A percentile compares a stretch with the other conserved stretches of the same genome.
Conservation (phyloP, 495 filamentous ascomycete genomes). For the Hyaloscypha variabilis region DNA sequence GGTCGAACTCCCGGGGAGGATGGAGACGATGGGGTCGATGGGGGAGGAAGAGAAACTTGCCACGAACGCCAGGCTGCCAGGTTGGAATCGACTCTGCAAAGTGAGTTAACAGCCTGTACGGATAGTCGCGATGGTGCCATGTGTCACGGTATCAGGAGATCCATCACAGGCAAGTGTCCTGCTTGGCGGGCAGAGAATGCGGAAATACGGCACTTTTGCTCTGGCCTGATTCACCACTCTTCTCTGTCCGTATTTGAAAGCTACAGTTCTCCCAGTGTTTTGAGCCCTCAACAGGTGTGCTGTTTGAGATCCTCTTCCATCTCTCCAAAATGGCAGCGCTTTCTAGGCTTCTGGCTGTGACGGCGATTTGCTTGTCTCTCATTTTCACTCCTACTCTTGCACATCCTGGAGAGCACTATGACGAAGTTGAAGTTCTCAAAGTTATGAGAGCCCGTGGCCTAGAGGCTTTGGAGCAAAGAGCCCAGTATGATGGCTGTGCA, state of each 20-base stretch:
- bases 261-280: neutral
- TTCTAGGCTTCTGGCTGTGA: neutral
- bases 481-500: neutral
- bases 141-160: neutral
- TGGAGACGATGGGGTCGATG: too few species aligned
- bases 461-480: conserved; percentile 9
- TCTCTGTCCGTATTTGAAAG: neutral
- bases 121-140: neutral
- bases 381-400: conserved; percentile 21
- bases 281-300: neutral
- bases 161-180: neutral
- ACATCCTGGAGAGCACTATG: conserved; percentile 40
- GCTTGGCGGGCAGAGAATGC: neutral
- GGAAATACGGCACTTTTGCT: too few species aligned
- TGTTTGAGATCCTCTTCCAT: neutral
- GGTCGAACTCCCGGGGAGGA: too few species aligned
- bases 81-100: too few species aligned
- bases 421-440: conserved; percentile 31
- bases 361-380: neutral
- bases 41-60: too few species aligned
- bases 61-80: too few species aligned
- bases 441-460: conserved; percentile 29
- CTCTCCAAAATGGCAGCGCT: neutral
- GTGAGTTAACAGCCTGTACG: neutral
- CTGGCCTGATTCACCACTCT: too few species aligned